Evolutionary conservation across 805 yeast species (phyloP).

Genomic region (Candida khao-thaluensis): DNA sequence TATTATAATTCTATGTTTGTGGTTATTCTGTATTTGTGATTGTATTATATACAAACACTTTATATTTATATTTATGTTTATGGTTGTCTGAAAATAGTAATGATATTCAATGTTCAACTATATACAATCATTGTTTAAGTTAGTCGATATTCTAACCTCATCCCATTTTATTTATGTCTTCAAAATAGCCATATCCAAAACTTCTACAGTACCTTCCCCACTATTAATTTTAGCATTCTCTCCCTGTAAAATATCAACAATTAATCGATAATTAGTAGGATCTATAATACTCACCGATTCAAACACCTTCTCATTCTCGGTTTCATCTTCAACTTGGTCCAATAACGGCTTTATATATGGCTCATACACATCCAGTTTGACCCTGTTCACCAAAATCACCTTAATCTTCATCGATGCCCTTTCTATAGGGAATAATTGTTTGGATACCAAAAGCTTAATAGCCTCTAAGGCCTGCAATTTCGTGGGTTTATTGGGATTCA

Average conservation of each 20-base stretch:
- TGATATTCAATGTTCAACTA: no score
- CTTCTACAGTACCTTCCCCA: slow-evolving; percentile 71
- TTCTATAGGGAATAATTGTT: slow-evolving; percentile 88
- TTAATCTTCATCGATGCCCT: slow-evolving; percentile 91
- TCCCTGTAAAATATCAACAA: slow-evolving; percentile 60
- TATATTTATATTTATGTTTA: no score
- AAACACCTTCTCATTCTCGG: slow-evolving; percentile 48
- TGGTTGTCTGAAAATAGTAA: no score
- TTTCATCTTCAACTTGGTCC: slow-evolving; percentile 40
- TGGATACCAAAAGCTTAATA: slow-evolving; percentile 68
- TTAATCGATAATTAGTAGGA: slow-evolving; percentile 75
- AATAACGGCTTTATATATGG: slow-evolving; percentile 34
- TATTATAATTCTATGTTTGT: no score
- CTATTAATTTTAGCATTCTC: slow-evolving; percentile 43
- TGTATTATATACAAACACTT: no score
- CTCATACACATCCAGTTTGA: slow-evolving; percentile 40
- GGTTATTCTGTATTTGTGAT: no score
- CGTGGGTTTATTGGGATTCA: slow-evolving; percentile 69
- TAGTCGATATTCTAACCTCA: no score
- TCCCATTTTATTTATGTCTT: no score
- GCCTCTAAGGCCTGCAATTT: slow-evolving; percentile 92
- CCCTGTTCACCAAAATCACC: slow-evolving; percentile 55
- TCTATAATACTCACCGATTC: slow-evolving; percentile 67
- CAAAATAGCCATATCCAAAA: slow-evolving; percentile 85
- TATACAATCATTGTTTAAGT: no score